Evolutionary conservation across 106 monocot genomes (phyloP).

Genomic region (Acorus gramineus): DNA sequence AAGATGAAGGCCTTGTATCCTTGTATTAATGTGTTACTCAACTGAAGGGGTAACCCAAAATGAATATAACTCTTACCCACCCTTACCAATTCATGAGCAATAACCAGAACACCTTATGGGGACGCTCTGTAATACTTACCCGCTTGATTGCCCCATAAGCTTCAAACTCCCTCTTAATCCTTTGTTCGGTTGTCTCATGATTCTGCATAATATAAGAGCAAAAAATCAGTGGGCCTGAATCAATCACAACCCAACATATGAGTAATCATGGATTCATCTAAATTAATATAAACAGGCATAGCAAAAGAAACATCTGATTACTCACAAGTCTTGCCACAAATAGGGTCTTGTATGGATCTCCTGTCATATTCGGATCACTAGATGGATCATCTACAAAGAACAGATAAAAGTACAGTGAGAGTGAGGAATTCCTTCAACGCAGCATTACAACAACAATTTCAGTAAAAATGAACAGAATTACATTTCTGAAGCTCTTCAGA

Average conservation of each 20-base stretch:
- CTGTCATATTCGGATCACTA: constrained; percentile 56
- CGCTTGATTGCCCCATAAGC: constrained; percentile 95
- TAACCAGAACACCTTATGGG: constrained; percentile 27
- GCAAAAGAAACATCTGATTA: background rate
- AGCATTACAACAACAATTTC: background rate
- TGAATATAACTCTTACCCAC: constrained; percentile 22
- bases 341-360: constrained; percentile 90
- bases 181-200: constrained; percentile 84
- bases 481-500: constrained; percentile 92
- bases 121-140: constrained; percentile 58
- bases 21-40: no score
- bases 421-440: background rate
- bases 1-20: no score
- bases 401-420: background rate
- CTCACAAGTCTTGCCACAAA: constrained; percentile 95
- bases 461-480: constrained; percentile 11
- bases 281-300: no score
- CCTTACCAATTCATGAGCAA: constrained; percentile 26
- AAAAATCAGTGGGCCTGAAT: background rate
- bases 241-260: no score
- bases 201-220: constrained; percentile 35
- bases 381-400: constrained; percentile 61
- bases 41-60: no score
- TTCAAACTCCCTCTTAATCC: constrained; percentile 99
- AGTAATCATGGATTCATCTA: no score